Percentiles rank a stretch among this genome's conserved stretches.
Evolutionary conservation across 2,329 filamentous ascomycete species (phyloP).

Genomic region (Penicillium sp.): DNA sequence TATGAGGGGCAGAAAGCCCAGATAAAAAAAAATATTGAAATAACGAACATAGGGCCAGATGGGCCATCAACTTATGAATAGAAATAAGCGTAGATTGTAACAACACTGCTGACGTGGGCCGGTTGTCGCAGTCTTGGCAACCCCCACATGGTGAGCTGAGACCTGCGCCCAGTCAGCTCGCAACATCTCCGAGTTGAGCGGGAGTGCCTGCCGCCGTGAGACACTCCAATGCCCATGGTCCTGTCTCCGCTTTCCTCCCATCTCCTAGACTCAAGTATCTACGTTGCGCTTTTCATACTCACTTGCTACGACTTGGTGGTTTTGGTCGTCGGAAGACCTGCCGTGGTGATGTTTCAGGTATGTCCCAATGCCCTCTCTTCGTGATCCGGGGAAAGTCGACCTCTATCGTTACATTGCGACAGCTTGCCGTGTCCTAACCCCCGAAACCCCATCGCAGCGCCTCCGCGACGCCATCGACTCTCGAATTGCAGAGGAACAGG

Average conservation of each 20-base stretch:
- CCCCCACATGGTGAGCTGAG: neutral
- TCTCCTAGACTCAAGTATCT: slow-evolving; percentile 7
- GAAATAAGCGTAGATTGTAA: neutral
- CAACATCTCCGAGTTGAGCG: neutral
- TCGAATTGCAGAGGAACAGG: slow-evolving; percentile 86
- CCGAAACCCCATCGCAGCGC: slow-evolving; percentile 48
- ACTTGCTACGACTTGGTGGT: slow-evolving; percentile 12
- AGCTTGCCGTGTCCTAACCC: neutral
- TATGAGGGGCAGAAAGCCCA: too few species aligned
- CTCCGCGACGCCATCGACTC: slow-evolving; percentile 79
- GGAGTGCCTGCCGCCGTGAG: neutral
- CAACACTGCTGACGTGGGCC: too few species aligned
- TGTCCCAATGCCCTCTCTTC: neutral
- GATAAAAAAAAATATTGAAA: too few species aligned
- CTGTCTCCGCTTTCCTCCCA: slow-evolving; percentile 10
- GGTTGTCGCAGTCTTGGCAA: neutral
- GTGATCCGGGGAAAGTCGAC: too few species aligned
- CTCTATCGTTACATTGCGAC: neutral
- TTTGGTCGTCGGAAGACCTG: slow-evolving; percentile 15
- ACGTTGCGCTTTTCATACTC: slow-evolving; percentile 5
- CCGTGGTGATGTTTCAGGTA: slow-evolving; percentile 25
- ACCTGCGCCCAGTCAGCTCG: neutral
- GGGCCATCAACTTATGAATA: neutral
- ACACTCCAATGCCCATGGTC: slow-evolving; percentile 6
- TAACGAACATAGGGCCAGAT: too few species aligned